These are phyloP conservation scores for Pezicula radicicola DNA, from an alignment of 2,329 filamentous ascomycete genomes.

Conservation along the genomic window DNA sequence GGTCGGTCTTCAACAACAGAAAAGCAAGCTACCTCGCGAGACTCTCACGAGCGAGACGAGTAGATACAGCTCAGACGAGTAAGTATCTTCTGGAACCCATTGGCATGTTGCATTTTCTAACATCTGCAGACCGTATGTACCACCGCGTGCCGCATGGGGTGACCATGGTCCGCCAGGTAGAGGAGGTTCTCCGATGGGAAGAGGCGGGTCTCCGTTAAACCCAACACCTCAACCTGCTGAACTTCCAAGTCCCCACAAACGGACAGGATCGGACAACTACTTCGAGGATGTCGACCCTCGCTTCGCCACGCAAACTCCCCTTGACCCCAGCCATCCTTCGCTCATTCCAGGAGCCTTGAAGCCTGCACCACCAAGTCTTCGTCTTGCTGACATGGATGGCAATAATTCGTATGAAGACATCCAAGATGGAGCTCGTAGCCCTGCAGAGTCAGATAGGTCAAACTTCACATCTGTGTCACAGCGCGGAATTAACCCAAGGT, in stretches of 20 bases:
- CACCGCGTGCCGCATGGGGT: constrained; percentile 55
- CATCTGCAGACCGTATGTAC: constrained; percentile 39
- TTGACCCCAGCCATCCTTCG: constrained; percentile 21
- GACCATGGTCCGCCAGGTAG: constrained; percentile 37
- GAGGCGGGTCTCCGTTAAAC: constrained; percentile 37
- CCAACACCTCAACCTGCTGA: constrained; percentile 32
- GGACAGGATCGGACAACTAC: constrained; percentile 49
- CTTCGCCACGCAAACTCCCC: constrained; percentile 55
- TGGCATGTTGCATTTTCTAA: constrained; percentile 12
- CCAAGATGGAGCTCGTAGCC: constrained; percentile 62
- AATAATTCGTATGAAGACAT: constrained; percentile 61
- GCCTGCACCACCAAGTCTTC: constrained; percentile 12
- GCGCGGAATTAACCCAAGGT: constrained; percentile 82
- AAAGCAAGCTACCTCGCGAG: constrained; percentile 38
- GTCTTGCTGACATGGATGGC: constrained; percentile 14
- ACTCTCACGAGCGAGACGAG: constrained; percentile 64
- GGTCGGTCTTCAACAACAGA: constrained; percentile 65
- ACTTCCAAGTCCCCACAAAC: constrained; percentile 27
- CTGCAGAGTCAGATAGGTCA: constrained; percentile 73
- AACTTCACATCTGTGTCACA: constrained; percentile 91
- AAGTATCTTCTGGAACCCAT: constrained; percentile 35
- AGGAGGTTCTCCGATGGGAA: constrained; percentile 18
- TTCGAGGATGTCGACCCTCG: constrained; percentile 93
- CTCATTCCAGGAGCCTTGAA: constrained; percentile 29
- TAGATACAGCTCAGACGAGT: constrained; percentile 73